Evolutionary conservation across 2,329 filamentous ascomycete species (phyloP), one percentile per base, ranked within the genome.

Genomic region (Trichophyton mentagrophytes): DNA sequence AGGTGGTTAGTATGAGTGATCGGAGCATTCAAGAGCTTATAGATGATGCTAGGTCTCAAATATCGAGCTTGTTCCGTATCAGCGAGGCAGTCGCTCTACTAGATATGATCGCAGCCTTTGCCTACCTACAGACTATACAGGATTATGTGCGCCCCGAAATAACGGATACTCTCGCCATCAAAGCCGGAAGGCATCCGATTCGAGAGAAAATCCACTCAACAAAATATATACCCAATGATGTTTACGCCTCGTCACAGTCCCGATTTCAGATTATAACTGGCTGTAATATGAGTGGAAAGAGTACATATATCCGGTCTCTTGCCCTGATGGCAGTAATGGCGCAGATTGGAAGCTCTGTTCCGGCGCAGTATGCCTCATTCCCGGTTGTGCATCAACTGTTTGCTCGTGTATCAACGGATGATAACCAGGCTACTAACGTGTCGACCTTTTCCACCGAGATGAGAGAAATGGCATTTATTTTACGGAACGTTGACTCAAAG

Each of bases 211-310:
- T 85, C 1, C 84, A 89, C 65, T 75, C 77, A 0, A 81, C 80
- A 53, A 84, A 82, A 22, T 95, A 88, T 69, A 79, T 97, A 2
- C 88, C 93, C 0, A 97, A 97, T 65, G 91, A 97, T 68, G 88
- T 91, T 30, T 97, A 91, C 67, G 87, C 89, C 2, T 88, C 86
- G 0, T 81, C 87, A 38, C 85, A 92, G 63, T 85, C 85, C 40
- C 84, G 91, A 1, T 95, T 96, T 68, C 91, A 97, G 65, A 87
- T 97, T 63, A 86, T 99, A 64, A 97, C 92, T 0, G 92, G 93
- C 2, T 95, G 89, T 71, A 99, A 99, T 67, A 99, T 99, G 93
- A 95, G 90, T 67, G 93, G 91, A 0, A 99, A 97, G 72, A 95
- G 88, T 65, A 99, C 91, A 0, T 97, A 96, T 69, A 96, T 97